Percentiles rank a stretch among this genome's conserved stretches.
These are phyloP conservation scores for Blyttiomyces sp. DNA, from an alignment of 371 early-diverging fungal species.

Conservation along the genomic window DNA sequence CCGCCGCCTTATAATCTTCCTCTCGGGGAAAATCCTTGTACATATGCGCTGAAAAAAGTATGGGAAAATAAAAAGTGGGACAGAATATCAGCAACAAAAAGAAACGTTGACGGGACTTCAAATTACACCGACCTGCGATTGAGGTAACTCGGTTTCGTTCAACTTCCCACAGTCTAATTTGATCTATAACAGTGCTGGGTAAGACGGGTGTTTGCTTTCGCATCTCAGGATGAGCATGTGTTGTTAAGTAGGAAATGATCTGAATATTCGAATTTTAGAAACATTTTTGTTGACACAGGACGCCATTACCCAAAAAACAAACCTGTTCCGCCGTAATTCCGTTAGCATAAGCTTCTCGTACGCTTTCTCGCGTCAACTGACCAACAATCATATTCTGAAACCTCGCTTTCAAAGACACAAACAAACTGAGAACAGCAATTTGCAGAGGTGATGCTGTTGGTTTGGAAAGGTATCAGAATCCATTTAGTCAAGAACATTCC, in stretches of 20 bases:
- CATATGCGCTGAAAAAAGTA: constrained; percentile 57
- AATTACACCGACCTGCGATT: too few species aligned
- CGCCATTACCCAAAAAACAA: neutral
- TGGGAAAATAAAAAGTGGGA: too few species aligned
- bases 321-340: constrained; percentile 97
- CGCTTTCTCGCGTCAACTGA: constrained; percentile 87
- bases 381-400: constrained; percentile 96
- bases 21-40: constrained; percentile 78
- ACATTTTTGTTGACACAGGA: neutral
- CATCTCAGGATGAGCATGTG: constrained; percentile 94
- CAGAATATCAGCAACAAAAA: too few species aligned
- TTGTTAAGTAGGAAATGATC: constrained; percentile 83
- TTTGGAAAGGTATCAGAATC: neutral
- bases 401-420: constrained; percentile 78
- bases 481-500: neutral
- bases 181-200: constrained; percentile 93
- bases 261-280: too few species aligned
- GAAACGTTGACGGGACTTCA: too few species aligned
- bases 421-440: constrained; percentile 93
- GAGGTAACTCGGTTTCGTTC: constrained; percentile 82
- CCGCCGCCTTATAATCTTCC: constrained; percentile 72
- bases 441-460: constrained; percentile 88
- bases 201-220: constrained; percentile 73
- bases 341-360: constrained; percentile 80
- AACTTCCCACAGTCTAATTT: constrained; percentile 96